Evolutionary conservation across 768 basidiomycete genomes (phyloP).

Genomic region (Leccinum longicurvipes): DNA sequence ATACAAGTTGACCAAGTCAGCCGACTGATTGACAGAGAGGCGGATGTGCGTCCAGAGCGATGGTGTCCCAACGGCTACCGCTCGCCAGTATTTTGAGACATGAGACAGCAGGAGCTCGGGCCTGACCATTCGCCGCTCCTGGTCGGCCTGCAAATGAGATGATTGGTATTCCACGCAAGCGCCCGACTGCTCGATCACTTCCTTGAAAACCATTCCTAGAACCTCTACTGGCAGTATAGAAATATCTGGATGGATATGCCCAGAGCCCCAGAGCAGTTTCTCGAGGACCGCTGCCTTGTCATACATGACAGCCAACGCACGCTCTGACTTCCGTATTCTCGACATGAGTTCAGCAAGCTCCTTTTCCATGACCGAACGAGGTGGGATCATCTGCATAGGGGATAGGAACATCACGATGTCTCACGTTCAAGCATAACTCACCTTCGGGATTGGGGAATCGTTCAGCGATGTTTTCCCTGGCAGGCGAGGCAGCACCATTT

Average conservation of each 20-base stretch:
- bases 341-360: slow-evolving; percentile 20
- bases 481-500: slow-evolving; percentile 3
- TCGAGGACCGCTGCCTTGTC: slow-evolving; percentile 14
- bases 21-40: slow-evolving; percentile 26
- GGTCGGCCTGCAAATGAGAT: background rate
- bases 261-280: slow-evolving; percentile 2
- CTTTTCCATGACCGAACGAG: slow-evolving; percentile 4
- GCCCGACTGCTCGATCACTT: slow-evolving; percentile 11
- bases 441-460: slow-evolving; percentile 1
- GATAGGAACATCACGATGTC: background rate
- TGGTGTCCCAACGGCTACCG: slow-evolving; percentile 36
- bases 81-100: slow-evolving; percentile 43
- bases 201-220: slow-evolving; percentile 25
- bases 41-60: slow-evolving; percentile 38
- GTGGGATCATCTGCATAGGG: slow-evolving; percentile 10
- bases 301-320: slow-evolving; percentile 18
- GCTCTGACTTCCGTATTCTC: slow-evolving; percentile 18
- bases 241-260: slow-evolving; percentile 1
- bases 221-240: slow-evolving; percentile 28
- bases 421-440: slow-evolving; percentile 4
- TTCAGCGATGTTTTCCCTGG: background rate
- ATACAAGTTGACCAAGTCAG: slow-evolving; percentile 26
- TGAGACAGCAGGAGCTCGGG: slow-evolving; percentile 37
- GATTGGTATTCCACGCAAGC: background rate
- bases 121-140: slow-evolving; percentile 11